A percentile compares a stretch with the other conserved stretches of the same genome.
Conservation (phyloP, 768 basidiomycete genomes). For the Pluteus cervinus region DNA sequence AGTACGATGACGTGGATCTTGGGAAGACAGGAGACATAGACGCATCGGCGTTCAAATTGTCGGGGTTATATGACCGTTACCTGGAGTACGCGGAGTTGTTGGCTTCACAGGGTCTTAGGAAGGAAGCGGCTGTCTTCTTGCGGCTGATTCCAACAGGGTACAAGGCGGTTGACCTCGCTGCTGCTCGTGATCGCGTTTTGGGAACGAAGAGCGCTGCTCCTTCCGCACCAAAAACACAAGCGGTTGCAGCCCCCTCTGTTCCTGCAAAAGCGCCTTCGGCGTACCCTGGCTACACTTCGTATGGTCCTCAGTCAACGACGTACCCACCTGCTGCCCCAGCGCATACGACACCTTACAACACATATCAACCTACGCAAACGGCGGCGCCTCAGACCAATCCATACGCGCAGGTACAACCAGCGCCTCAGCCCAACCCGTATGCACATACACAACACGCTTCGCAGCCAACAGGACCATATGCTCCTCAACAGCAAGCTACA, state of each 20-base stretch:
- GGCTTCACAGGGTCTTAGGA: conserved; percentile 82
- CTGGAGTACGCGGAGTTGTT: conserved; percentile 94
- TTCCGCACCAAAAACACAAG: conserved; percentile 11
- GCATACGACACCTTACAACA: conserved; percentile 10
- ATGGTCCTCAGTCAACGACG: conserved; percentile 4
- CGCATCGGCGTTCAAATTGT: conserved; percentile 67
- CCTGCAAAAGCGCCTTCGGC: conserved; percentile 14
- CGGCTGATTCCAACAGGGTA: conserved; percentile 77
- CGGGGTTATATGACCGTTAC: conserved; percentile 85
- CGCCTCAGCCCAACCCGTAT: conserved; percentile 9
- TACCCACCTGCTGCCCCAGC: conserved; percentile 7
- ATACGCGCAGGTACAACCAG: conserved; percentile 6
- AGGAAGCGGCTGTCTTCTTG: conserved; percentile 76
- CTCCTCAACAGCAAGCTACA: conserved; percentile 5
- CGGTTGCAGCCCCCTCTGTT: conserved; percentile 11
- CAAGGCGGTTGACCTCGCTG: conserved; percentile 38
- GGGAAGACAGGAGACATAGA: conserved; percentile 27
- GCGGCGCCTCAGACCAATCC: conserved; percentile 14
- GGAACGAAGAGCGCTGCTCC: conserved; percentile 13
- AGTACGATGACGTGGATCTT: conserved; percentile 74
- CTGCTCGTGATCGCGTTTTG: no score
- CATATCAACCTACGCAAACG: conserved; percentile 16
- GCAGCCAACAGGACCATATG: conserved; percentile 3
- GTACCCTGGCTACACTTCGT: conserved; percentile 3
- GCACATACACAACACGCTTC: conserved; percentile 6